Percentiles rank a stretch among this genome's conserved stretches.
Evolutionary conservation across 257 asterid genomes (phyloP).

Genomic region (Datura wrightii): DNA sequence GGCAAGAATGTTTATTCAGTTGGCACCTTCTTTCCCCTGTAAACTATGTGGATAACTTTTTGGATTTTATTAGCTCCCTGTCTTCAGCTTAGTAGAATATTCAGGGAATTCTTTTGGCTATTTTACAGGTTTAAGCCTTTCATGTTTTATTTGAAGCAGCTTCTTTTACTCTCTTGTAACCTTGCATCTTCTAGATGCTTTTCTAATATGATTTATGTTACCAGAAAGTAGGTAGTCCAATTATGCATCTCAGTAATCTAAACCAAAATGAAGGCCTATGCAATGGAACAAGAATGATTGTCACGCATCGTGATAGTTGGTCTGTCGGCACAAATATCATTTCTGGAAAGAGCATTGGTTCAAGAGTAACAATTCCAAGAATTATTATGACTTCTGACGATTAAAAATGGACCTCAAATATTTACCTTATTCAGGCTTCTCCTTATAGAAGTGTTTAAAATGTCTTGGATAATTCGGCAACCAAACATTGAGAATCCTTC

Average conservation of each 20-base stretch:
- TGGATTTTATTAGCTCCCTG: neutral
- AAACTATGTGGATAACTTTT: neutral
- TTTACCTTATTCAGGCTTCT: conserved; percentile 1
- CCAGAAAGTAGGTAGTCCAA: neutral
- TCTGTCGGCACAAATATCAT: neutral
- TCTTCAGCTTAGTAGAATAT: neutral
- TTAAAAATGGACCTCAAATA: conserved; percentile 21
- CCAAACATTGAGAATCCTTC: neutral
- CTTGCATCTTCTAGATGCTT: neutral
- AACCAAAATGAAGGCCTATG: conserved; percentile 17
- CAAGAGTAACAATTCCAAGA: neutral
- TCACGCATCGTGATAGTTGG: neutral
- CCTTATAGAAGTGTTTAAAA: neutral
- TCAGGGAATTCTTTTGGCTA: neutral
- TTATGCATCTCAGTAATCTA: neutral
- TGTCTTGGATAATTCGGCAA: neutral
- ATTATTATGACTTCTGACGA: neutral
- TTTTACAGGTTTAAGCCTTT: neutral
- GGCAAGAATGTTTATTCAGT: neutral
- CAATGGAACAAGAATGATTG: neutral
- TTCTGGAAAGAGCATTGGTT: conserved; percentile 14
- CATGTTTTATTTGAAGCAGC: neutral
- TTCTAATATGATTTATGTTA: neutral
- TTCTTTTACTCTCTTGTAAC: neutral
- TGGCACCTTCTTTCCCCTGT: neutral